A percentile compares a stretch with the other conserved stretches of the same genome.
Conservation (phyloP, 176 grass and related monocot genomes). For the Musa acuminata region DNA sequence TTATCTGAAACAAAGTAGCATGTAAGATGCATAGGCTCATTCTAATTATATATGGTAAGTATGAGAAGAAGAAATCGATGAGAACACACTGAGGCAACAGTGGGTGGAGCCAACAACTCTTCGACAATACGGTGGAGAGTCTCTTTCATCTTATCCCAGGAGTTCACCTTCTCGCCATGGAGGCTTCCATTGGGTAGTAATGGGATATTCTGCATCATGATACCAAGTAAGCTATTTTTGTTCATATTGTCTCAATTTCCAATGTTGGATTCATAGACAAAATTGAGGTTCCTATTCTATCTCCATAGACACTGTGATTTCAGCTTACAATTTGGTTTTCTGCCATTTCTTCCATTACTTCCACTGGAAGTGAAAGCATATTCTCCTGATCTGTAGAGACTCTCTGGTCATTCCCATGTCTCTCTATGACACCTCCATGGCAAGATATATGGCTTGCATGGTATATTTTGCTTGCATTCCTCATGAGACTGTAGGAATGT, state of each 20-base stretch:
- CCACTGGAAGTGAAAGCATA: too few species aligned
- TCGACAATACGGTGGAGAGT: constrained; percentile 30
- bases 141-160: constrained; percentile 36
- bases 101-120: constrained; percentile 72
- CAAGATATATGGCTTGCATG: neutral
- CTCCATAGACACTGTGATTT: neutral
- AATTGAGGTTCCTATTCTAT: too few species aligned
- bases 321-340: too few species aligned
- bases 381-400: too few species aligned
- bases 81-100: constrained; percentile 50
- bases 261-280: neutral
- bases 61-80: neutral
- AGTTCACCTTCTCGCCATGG: neutral
- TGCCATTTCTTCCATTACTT: too few species aligned
- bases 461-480: constrained; percentile 14
- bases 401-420: neutral
- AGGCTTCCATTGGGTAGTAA: neutral
- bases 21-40: neutral
- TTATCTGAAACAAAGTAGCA: constrained; percentile 27
- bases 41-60: neutral
- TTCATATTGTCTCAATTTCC: neutral
- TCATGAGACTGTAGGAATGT: constrained; percentile 19
- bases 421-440: neutral
- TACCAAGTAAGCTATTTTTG: neutral
- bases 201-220: neutral